Evolutionary conservation across 495 filamentous ascomycete species (phyloP), one percentile per base, ranked within the genome.

Genomic region (Xylaria telfairii): DNA sequence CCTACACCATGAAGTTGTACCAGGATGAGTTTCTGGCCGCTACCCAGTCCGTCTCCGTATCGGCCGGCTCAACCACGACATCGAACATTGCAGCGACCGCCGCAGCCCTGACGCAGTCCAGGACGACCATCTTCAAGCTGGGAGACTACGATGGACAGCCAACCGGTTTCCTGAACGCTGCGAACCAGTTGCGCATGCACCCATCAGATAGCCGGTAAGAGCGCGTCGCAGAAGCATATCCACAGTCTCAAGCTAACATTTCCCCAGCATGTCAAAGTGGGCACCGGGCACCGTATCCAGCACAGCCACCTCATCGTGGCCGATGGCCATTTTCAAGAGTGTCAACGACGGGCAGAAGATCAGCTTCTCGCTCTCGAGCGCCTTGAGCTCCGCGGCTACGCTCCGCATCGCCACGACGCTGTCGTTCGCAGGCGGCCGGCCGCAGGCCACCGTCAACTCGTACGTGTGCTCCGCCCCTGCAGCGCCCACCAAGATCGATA

Each of bases 401-500:
- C 56, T 76, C 6, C 74, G 78, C 39, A 80, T 80, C 32, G 76
- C 75, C 21, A 80, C 77, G 8, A 80, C 78, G 0, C 67, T 78
- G 15, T 42, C 72, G 15, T 80, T 53, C 42, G 73, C 73, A 0
- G 78, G 78, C 32, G 77, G 72, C 4, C 62, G 78, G 9, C 77
- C 75, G 17, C 73, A 75, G 54, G 76, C 75, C 28, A 70, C 47
- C n/a, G 78, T 80, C 8, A 80, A 80, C 64, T 65, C 68, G 28
- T 78, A 71, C 69, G 44, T 68, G 7, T 75, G 72, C 41, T 0
- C 71, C 5, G 71, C 77, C 4, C 74, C 76, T 26, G 70, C 72
- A 1, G 76, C 77, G 15, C 75, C 74, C 17, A 75, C 78, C 5
- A 72, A 76, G 49, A 83, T 89, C 42, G 81, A 88, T 71, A 83